Evolutionary conservation across 805 yeast species (phyloP).

Genomic region (Wickerhamomyces chambardii): DNA sequence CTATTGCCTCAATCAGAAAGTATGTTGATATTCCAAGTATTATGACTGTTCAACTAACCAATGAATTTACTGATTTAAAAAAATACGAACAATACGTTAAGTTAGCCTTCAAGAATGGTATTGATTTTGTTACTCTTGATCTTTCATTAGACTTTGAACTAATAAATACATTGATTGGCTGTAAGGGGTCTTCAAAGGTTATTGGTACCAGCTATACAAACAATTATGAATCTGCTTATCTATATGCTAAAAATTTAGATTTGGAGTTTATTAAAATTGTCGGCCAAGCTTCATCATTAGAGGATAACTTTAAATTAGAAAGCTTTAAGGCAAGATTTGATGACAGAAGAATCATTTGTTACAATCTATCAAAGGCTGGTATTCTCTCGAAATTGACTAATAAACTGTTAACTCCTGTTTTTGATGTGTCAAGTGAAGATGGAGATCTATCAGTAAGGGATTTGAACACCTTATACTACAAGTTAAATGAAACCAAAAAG

Average conservation of each 20-base stretch:
- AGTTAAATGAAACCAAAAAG: constrained; percentile 51
- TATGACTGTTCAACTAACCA: constrained; percentile 66
- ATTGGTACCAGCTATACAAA: constrained; percentile 67
- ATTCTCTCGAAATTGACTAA: constrained; percentile 75
- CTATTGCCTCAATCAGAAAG: constrained; percentile 61
- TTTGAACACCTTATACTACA: constrained; percentile 45
- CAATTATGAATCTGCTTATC: background rate
- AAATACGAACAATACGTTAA: constrained; percentile 40
- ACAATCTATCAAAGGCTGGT: constrained; percentile 74
- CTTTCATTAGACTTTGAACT: constrained; percentile 54
- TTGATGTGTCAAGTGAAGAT: constrained; percentile 53
- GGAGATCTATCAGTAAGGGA: constrained; percentile 66
- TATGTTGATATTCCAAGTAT: constrained; percentile 65
- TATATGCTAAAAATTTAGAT: constrained; percentile 43
- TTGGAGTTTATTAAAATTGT: constrained; percentile 79
- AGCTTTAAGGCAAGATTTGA: constrained; percentile 51
- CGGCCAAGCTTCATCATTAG: constrained; percentile 56
- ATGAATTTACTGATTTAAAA: constrained; percentile 45
- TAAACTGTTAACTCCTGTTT: constrained; percentile 69
- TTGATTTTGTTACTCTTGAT: constrained; percentile 77
- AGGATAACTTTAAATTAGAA: constrained; percentile 68
- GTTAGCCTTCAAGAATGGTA: constrained; percentile 68
- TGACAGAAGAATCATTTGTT: constrained; percentile 61
- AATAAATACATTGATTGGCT: constrained; percentile 39
- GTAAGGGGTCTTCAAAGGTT: constrained; percentile 54